Evolutionary conservation across 192 early-diverging fungal species (phyloP), one percentile per base, ranked within the genome.

Genomic region (Irineochytrium annulatum): DNA sequence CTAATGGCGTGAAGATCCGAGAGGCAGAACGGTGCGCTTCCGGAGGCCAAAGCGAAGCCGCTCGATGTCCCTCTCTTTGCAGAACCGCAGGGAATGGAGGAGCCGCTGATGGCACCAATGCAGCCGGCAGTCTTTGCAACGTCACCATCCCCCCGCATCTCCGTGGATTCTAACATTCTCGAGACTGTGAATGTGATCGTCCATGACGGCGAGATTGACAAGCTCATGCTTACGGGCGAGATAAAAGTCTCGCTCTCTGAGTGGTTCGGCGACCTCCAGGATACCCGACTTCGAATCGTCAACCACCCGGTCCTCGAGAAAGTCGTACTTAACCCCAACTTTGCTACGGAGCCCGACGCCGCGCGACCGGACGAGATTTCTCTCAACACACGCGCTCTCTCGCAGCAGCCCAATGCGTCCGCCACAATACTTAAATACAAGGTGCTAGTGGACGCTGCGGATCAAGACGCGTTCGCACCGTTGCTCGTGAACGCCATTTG

Each of bases 171-270:
- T 24, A 49, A 48, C 14, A 54, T 77, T n/a, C 37, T 60, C 1
- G 76, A 77, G 57, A 70, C 63, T 22, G 59, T 74, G 5, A 74
- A 77, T 52, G 70, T 71, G 3, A 32, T 77, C 5, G 30, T 77
- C 27, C 46, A 55, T 33, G 62, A 55, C 16, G 60, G 63, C 27
- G 48, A 27, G 8, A 67, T 77, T 28, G 76, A 77, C 20, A 73
- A 72, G 37, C 52, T 77, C 16, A 43, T 73, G 27, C n/a, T 77
- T 35, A 73, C 61, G 43, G 76, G 76, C 16, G 76, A 73, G 28
- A 60, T 77, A 14, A 45, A 62, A 11, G 31, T 77, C 13, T n/a
- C 41, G 11, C 34, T 35, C 6, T 45, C 29, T 11, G 26, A 20
- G 31, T 44, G 34, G 14, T n/a, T 14, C 31, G 22, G 16, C 37